Evolutionary conservation across 768 basidiomycete genomes (phyloP).

Genomic region (Mycena latifolia): DNA sequence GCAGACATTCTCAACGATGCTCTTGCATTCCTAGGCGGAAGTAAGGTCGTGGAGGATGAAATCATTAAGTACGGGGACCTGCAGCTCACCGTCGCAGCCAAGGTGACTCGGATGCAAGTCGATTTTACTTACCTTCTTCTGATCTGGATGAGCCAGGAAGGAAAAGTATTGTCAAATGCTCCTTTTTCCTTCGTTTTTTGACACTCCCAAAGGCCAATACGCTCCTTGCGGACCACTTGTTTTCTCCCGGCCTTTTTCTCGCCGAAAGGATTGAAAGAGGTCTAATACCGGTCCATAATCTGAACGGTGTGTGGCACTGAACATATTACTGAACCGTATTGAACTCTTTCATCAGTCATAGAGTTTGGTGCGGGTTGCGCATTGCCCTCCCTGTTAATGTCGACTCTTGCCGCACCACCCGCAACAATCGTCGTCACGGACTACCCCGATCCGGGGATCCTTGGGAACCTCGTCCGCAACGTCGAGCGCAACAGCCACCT

Average conservation of each 20-base stretch:
- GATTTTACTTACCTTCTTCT: neutral
- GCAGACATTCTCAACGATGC: conserved; percentile 70
- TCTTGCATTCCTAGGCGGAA: conserved; percentile 63
- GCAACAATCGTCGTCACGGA: conserved; percentile 73
- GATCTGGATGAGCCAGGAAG: conserved; percentile 55
- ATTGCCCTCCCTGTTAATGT: conserved; percentile 72
- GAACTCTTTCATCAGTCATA: conserved; percentile 56
- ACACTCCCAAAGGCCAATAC: conserved; percentile 63
- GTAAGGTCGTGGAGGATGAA: conserved; percentile 56
- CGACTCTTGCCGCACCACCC: conserved; percentile 59
- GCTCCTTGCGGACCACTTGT: conserved; percentile 78
- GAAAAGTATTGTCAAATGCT: conserved; percentile 56
- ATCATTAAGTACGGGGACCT: conserved; percentile 67
- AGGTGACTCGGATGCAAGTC: conserved; percentile 53
- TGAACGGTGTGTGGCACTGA: conserved; percentile 50
- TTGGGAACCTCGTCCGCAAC: conserved; percentile 68
- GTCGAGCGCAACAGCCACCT: conserved; percentile 60
- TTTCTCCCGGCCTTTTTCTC: conserved; percentile 76
- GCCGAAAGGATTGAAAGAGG: conserved; percentile 75
- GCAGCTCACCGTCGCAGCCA: conserved; percentile 66
- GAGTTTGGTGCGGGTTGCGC: conserved; percentile 81
- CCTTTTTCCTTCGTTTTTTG: neutral
- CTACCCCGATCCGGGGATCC: conserved; percentile 73
- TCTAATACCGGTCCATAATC: conserved; percentile 55
- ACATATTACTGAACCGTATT: neutral